Evolutionary conservation across 495 filamentous ascomycete species (phyloP), one percentile per base, ranked within the genome.

Genomic region (Talaromyces wortmannii): DNA sequence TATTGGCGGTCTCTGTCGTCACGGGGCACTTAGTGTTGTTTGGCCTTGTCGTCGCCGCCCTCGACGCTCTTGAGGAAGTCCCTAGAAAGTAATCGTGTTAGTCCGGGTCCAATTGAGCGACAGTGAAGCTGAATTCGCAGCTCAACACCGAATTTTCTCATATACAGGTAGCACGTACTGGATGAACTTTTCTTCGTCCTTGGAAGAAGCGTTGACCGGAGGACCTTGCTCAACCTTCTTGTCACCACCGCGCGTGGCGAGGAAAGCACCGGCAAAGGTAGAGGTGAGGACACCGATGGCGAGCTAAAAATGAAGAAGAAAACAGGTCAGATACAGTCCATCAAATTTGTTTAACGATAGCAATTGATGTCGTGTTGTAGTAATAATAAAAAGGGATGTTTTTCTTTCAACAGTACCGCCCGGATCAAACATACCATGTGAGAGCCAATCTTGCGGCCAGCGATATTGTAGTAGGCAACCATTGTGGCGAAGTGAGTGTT

Each of bases 121-220:
- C 7, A 2, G 8, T 48, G 45, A 50, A 29, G 8, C 23, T 4
- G 23, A 23, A 23, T 23, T 23, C 23, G 23, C 23, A 23, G 23
- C 23, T 23, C 23, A 23, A 23, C 23, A 2, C 23, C 23, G 23
- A 23, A 23, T 23, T 23, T 23, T 1, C 2, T 23, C 23, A 23
- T 23, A 4, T 23, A 23, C 23, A 23, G 23, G 29, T 6, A 57
- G 31, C 57, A 72, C 88, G 69, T 83, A 97, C 92, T 95, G 90
- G 79, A 98, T 94, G 77, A 97, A 98, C 62, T 86, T 85, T 78
- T 95, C 91, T 82, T 98, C 92, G 67, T 97, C 92, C 67, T 90
- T 86, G 76, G 84, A 92, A 56, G 77, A 75, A 45, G 92, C 91
- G 71, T 92, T 87, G 78, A 96, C 90, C 30, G 90, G 88, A 55